Base-by-base conservation (phyloP, 2,329 filamentous ascomycete genomes). In the Conoideocrella luteorostrata region DNA sequence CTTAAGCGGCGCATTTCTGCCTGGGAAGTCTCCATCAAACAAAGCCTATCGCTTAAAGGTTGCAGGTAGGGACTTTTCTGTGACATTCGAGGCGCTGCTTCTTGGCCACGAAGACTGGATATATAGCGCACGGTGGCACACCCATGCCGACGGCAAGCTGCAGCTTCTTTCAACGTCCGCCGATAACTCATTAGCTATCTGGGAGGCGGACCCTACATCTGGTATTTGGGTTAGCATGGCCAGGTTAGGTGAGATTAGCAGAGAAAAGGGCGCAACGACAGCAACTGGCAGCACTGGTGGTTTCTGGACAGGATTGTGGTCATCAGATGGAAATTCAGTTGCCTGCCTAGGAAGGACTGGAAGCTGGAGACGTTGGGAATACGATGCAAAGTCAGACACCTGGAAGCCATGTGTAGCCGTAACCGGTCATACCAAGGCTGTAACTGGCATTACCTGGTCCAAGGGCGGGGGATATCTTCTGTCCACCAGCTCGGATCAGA, bases 51-150 rank as follows among this genome's bases (percentile, higher is more conserved):
- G 78, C 43, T 80, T 98, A 46, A 75, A 77, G 33, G 73, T 78
- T 3, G 70, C 67, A 0, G 71, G 66, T 1, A 71, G 69, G 4
- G 82, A 84, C 51, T 91, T 86, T 63, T 86, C 85, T 6, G 74
- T 95, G 44, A 95, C 89, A 0, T 97, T 98, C 53, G 93, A 98
- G 63, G 93, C 93, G 1, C 71, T 98, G 3, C 75, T 98, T 5
- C 77, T 98, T 3, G 93, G 93, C 7, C 93, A 98, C 58, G 93
- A 98, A 60, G 93, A 98, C 58, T 98, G 93, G 93, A 91, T 98
- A 45, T 97, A 95, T 64, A 94, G 86, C 44, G 83, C 87, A 2
- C 72, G 74, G 43, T 96, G 90, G 90, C 75, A 77, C 47, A 71
- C 72, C 6, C 61, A 69, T 34, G 56, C 65, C 12, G 66, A 70